Conservation (phyloP, 192 early-diverging fungal genomes). For the Coemansia sp. region DNA sequence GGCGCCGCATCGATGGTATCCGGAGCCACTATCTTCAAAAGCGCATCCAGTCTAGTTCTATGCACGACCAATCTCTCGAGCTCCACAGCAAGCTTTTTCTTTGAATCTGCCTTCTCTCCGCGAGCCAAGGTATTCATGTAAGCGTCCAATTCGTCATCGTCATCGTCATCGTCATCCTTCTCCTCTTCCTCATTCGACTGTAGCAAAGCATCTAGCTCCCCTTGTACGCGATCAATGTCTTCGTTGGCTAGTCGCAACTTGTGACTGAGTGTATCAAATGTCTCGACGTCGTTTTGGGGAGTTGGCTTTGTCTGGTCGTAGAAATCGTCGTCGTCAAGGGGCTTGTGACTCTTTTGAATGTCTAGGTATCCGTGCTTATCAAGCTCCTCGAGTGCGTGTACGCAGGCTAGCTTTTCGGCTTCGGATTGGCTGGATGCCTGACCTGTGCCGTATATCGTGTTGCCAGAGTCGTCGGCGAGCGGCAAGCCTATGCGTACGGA, state of each 20-base stretch:
- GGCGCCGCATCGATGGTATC: constrained; percentile 5
- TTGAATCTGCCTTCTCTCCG: constrained; percentile 41
- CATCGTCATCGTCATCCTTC: constrained; percentile 52
- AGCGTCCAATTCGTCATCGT: constrained; percentile 62
- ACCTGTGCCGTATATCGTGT: constrained; percentile 16
- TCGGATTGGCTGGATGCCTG: constrained; percentile 27
- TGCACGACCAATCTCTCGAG: constrained; percentile 55
- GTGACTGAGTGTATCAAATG: constrained; percentile 59
- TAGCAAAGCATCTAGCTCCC: background rate
- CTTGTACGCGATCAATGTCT: constrained; percentile 36
- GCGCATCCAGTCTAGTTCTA: constrained; percentile 10
- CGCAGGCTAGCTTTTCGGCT: constrained; percentile 63
- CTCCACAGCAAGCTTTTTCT: constrained; percentile 39
- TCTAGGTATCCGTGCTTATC: constrained; percentile 55
- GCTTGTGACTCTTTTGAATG: constrained; percentile 8
- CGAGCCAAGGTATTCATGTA: constrained; percentile 63
- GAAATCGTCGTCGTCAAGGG: constrained; percentile 59
- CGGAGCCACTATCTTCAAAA: constrained; percentile 34
- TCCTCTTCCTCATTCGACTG: constrained; percentile 11
- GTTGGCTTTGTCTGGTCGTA: constrained; percentile 57
- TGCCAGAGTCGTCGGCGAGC: constrained; percentile 16
- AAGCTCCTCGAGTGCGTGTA: constrained; percentile 66
- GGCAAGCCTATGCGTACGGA: constrained; percentile 20
- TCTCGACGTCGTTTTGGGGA: constrained; percentile 55
- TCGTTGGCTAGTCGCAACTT: constrained; percentile 33